A percentile compares a stretch with the other conserved stretches of the same genome.
Conservation (phyloP, 441 rosid genomes). For the Aquilaria agallochum region DNA sequence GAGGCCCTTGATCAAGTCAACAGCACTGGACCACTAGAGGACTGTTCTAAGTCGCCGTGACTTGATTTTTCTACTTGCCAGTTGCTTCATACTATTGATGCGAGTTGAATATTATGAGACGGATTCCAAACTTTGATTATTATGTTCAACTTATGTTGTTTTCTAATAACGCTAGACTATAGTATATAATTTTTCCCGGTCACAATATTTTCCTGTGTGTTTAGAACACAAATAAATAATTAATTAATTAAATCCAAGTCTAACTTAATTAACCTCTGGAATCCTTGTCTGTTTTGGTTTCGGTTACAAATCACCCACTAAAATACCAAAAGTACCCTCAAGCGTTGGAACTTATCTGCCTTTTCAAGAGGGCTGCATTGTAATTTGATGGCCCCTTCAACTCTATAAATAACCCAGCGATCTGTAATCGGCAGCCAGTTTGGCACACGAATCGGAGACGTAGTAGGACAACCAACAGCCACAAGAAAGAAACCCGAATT, state of each 20-base stretch:
- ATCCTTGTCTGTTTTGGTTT: background rate
- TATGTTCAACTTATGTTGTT: background rate
- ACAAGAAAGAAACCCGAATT: background rate
- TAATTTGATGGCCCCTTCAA: background rate
- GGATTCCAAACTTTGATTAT: background rate
- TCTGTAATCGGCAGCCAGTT: constrained; percentile 6
- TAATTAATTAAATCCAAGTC: background rate
- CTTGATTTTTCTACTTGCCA: no score
- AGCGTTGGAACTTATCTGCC: background rate
- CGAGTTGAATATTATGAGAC: no score
- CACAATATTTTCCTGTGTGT: background rate
- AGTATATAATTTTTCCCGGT: no score
- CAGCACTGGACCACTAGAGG: background rate
- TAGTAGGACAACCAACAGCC: no score
- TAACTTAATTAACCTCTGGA: background rate
- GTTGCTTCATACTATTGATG: no score
- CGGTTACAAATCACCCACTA: background rate
- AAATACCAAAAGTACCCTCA: background rate
- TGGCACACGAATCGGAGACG: constrained; percentile 7
- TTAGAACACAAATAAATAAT: background rate
- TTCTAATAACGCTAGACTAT: no score
- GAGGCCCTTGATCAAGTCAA: background rate
- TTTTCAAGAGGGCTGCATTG: background rate
- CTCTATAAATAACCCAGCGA: constrained; percentile 13
- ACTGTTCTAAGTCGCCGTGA: background rate